Evolutionary conservation across 345 rosid species (phyloP), one percentile per base, ranked within the genome.

Genomic region (Trapa incisa): DNA sequence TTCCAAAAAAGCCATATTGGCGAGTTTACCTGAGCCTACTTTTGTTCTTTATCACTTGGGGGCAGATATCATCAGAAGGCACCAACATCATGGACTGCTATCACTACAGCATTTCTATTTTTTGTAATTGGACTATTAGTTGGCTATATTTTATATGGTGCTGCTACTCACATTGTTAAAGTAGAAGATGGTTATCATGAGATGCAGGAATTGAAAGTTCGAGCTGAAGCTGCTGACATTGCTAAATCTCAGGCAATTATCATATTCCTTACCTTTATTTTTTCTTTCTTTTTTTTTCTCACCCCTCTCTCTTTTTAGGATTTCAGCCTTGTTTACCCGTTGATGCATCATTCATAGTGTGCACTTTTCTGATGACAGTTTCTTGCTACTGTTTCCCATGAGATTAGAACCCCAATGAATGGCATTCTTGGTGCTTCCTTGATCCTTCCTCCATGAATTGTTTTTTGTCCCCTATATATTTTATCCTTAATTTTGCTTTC

Each of bases 351-450:
- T 29, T 54, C 29, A 54, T 6, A 54, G 2, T 22, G 60, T 17
- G 33, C 22, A 17, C 8, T 17, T 54, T 16, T 54, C 33, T 54
- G 32, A 54, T 76, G 68, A 54, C 87, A 88, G 95, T 94, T 94
- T 83, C 87, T 94, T 64, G 99, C 99, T 38, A 94, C 99, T 0
- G 99, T 94, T 64, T 94, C 99, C 64, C 99, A 94, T 69, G 99
- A 94, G 78, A 94, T 94, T 36, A 86, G 99, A 69, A 94, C 99
- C 65, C 99, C 99, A 3, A 94, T 94, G 99, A 94, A 94, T 80
- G 99, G 99, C 67, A 86, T 94, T 72, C 97, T 94, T 13, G 99
- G 98, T 88, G 85, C 14, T 76, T 67, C 33, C 8, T 15, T n/a
- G 17, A 69, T 57, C 14, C 74, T 50, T 57, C 14, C 74, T 50